Evolutionary conservation across 768 basidiomycete genomes (phyloP).

Genomic region (Pulveroboletus sp.): DNA sequence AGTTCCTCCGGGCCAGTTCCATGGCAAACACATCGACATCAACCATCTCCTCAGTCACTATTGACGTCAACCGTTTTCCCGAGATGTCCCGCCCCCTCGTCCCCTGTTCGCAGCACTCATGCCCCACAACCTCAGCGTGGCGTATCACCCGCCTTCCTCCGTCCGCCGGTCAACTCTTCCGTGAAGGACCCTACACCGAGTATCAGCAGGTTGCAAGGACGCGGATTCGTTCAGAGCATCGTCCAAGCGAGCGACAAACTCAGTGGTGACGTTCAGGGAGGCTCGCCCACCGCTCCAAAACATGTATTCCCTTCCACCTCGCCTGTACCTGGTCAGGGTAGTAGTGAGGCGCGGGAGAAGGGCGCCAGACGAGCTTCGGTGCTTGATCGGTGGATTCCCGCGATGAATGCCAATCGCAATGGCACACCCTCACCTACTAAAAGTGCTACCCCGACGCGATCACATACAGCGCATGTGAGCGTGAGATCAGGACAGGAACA

Average conservation of each 20-base stretch:
- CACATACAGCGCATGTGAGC: slow-evolving; percentile 35
- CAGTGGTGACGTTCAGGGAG: slow-evolving; percentile 32
- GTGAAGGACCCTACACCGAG: slow-evolving; percentile 77
- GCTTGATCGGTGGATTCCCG: slow-evolving; percentile 66
- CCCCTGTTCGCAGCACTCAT: slow-evolving; percentile 40
- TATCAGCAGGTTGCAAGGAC: slow-evolving; percentile 75
- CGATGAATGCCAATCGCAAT: slow-evolving; percentile 26
- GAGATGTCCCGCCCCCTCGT: slow-evolving; percentile 30
- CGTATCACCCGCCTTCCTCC: slow-evolving; percentile 57
- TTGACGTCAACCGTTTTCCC: slow-evolving; percentile 24
- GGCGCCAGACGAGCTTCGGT: slow-evolving; percentile 43
- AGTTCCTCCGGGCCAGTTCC: slow-evolving; percentile 15
- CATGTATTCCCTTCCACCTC: slow-evolving; percentile 25
- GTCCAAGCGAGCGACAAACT: slow-evolving; percentile 64
- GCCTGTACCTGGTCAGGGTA: slow-evolving; percentile 32
- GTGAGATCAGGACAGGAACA: slow-evolving; percentile 18
- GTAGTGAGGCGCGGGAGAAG: slow-evolving; percentile 36
- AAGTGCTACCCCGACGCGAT: slow-evolving; percentile 37
- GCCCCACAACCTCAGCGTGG: slow-evolving; percentile 37
- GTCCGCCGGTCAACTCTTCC: slow-evolving; percentile 34
- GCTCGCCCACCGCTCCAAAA: slow-evolving; percentile 27
- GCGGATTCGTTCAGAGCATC: slow-evolving; percentile 82
- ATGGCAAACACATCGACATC: slow-evolving; percentile 26
- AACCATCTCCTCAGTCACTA: slow-evolving; percentile 30
- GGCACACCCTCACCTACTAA: slow-evolving; percentile 38